Base-by-base conservation (phyloP, 176 grass and related monocot species). In the Oryza longistaminata region DNA sequence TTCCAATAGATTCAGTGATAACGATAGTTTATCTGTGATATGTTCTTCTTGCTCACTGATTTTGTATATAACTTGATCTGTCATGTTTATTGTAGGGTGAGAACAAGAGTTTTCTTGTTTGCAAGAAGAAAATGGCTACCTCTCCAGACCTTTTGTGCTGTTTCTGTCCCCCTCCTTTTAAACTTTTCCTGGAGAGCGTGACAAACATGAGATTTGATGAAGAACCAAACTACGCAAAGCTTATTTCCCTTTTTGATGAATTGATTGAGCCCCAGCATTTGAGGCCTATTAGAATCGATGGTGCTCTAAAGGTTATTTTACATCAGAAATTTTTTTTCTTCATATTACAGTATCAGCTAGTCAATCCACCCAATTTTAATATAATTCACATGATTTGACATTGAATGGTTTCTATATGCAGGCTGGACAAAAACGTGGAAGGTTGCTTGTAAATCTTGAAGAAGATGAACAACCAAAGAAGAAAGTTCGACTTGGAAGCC, bases 171-270 rank as follows among this genome's bases (percentile, higher is more conserved):
- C 91, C 83, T 77, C 93, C 93, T 73, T 98, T 98, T 83, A 95
- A 93, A 71, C 91, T 90, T 64, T 98, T 98, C 83, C 83, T 98
- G 52, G 95, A 98, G 70, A 90, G 69, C 3, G 95, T 98, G 85
- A 95, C 95, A 71, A 98, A 98, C 83, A 98, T 98, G 95, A 98
- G 74, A 95, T 98, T 98, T 66, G 95, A 98, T 70, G 95, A 98
- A 91, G 95, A 98, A 79, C 95, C 95, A 80, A 98, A 95, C 35
- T 98, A 98, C 68, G 69, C 93, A 9, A 98, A 93, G 83, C 93
- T 98, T 27, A 98, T 98, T 80, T 95, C 95, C 27, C 72, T 98
- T 84, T 98, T 98, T 62, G 93, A 95, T 79, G 87, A 85, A 90
- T 95, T 98, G 84, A 98, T 98, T 79, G 95, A 98, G 74, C 95